Evolutionary conservation across 345 rosid species (phyloP), one percentile per base, ranked within the genome.

Genomic region (Diplotaxis tenuifolia): DNA sequence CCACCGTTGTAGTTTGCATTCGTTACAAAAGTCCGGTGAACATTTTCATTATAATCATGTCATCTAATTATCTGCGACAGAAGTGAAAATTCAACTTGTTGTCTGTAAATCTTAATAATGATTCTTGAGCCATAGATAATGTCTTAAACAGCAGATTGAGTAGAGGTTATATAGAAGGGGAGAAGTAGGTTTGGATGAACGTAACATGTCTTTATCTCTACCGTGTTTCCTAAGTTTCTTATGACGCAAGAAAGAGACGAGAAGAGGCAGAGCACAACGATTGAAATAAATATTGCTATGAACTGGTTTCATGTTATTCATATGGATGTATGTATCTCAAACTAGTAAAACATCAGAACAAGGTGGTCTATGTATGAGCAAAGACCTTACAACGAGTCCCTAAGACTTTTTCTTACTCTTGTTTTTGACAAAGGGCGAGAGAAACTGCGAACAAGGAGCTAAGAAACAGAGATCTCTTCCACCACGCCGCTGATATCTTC

Each of bases 381-480:
- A 23, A 18, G 66, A n/a, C n/a, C n/a, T 74, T 67, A 6, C 62
- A 67, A 36, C n/a, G 47, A 64, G 76, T 38, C 23, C 25, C 25
- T 7, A 58, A 32, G 45, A 54, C 61, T 9, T 59, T 54, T 22
- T 49, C 12, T 34, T 25, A 52, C 34, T 50, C 32, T 68, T 61
- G 69, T 75, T 61, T 61, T 57, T n/a, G n/a, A 54, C 40, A 40
- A 75, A 42, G 12, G 2, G 2, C 5, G 28, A 18, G n/a, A 5
- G 4, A 42, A 38, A 53, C 76, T 38, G 55, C n/a, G 4, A 15
- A 21, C 21, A 72, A 22, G 34, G 21, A 71, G 42, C 83, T 87
- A 93, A 63, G 85, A 27, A 25, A 72, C 90, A 6, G 77, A 20
- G 40, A 88, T 77, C 77, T 86, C 96, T 64, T 88, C 94, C 25